Base-by-base conservation (phyloP, 805 yeast genomes). In the Ogataea sp. region DNA sequence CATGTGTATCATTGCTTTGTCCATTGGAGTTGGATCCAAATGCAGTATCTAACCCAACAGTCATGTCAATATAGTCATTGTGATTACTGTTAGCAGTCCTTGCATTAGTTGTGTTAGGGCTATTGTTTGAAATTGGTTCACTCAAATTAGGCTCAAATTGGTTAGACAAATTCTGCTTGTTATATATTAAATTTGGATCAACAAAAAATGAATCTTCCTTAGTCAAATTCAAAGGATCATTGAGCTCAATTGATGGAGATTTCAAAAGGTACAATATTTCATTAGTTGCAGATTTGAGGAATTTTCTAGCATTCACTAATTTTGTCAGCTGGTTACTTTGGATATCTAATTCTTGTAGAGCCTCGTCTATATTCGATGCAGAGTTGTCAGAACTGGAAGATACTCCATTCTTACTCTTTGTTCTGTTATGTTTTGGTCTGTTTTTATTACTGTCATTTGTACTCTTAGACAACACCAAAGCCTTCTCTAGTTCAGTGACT, bases 401-500 rank as follows among this genome's bases (percentile, higher is more conserved):
- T 30, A 20, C 11, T 7, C 24, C 34, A 15, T 18, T 32, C 24
- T 29, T 15, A 6, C 30, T 7, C 7, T 15, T 27, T 7, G 14
- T 15, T 27, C 16, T 15, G 30, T 27, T n/a, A n/a, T n/a, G n/a
- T n/a, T n/a, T n/a, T n/a, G n/a, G n/a, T n/a, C n/a, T n/a, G n/a
- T n/a, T n/a, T n/a, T n/a, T n/a, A n/a, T n/a, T n/a, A n/a, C n/a
- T n/a, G n/a, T n/a, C n/a, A n/a, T n/a, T n/a, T n/a, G n/a, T n/a
- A n/a, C n/a, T n/a, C n/a, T n/a, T n/a, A n/a, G n/a, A n/a, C n/a
- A n/a, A n/a, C n/a, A n/a, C n/a, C n/a, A n/a, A n/a, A n/a, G n/a
- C n/a, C n/a, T 46, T 43, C 45, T 69, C 68, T 40, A 74, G 52
- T 37, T 59, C 52, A n/a, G 52, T 49, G 21, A 74, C 66, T 33